Conservation (phyloP, 208 protist species). For the Blastocrithidia nonstop region DNA sequence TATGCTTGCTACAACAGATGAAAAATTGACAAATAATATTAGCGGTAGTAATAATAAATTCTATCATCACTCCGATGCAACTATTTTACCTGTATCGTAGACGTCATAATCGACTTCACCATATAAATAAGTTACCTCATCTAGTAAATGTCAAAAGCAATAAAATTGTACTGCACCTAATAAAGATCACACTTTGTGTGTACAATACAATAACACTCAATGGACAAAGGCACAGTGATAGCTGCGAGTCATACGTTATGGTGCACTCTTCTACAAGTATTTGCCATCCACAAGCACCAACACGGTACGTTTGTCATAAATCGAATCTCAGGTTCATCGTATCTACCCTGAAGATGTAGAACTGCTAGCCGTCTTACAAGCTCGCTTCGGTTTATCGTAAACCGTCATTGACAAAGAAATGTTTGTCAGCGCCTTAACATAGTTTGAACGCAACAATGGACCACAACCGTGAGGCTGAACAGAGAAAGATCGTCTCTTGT, state of each 20-base stretch:
- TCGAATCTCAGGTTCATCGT: conserved; percentile 24
- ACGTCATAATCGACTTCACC: too few relatives aligned
- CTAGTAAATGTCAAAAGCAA: too few relatives aligned
- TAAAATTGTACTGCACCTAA: too few relatives aligned
- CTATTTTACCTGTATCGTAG: too few relatives aligned
- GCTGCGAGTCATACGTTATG: conserved; percentile 38
- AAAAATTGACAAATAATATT: too few relatives aligned
- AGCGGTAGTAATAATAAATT: too few relatives aligned
- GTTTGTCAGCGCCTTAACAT: conserved; percentile 42
- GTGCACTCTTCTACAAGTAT: conserved; percentile 79
- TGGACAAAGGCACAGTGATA: too few relatives aligned
- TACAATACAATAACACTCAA: too few relatives aligned
- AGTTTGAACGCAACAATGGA: conserved; percentile 26
- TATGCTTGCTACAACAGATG: too few relatives aligned
- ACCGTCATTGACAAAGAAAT: conserved; percentile 18
- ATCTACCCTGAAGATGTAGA: conserved; percentile 43
- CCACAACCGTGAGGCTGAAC: conserved; percentile 35
- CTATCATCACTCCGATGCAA: too few relatives aligned
- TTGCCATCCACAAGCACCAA: conserved; percentile 6
- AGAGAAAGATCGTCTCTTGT: conserved; percentile 10
- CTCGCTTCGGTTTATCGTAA: not conserved
- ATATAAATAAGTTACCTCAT: too few relatives aligned
- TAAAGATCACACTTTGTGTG: too few relatives aligned
- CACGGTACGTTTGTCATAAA: conserved; percentile 18
- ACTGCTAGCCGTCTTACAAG: conserved; percentile 26